Evolutionary conservation across 352 stramenopile species (phyloP), one percentile per base, ranked within the genome.

Genomic region (Phytophthora fragariae): DNA sequence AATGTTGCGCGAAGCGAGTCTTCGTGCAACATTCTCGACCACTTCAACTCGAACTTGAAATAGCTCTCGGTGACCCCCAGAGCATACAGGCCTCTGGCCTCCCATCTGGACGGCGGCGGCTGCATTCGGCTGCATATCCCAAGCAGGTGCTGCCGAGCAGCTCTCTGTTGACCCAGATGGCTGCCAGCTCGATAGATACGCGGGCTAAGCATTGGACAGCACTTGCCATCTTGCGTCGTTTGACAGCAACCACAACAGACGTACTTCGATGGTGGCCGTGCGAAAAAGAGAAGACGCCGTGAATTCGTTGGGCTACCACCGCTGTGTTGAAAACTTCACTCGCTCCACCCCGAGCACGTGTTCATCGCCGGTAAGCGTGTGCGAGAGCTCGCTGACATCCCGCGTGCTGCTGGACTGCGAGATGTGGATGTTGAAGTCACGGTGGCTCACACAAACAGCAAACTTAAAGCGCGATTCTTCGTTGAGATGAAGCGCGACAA

Each of bases 311-410:
- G 60, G 62, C 56, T 71, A 75, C 41, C 62, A 75, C 39, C 62
- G 62, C 6, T 73, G 58, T 19, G 57, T 57, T 11, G 59, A 70
- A 4, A 66, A n/a, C 19, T 70, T 63, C 59, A 57, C 62, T 11
- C 70, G 70, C 17, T 74, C 65, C 0, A 46, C 59, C 17, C 65
- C 70, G 37, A 53, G 31, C 3, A 76, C 65, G n/a, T 54, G 65
- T 2, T 19, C 7, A 70, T 73, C 19, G 46, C 44, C 65, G 70
- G 65, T 54, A 77, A 87, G 47, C 78, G 80, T 47, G 62, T 80
- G 5, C 61, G 69, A 33, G 78, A 86, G 17, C 76, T 92, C 31
- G 77, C 74, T 11, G 86, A 92, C 62, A 84, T 94, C 6, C 80
- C 82, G 7, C 83, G 87, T 52, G 85, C 80, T 53, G 76, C 83